phyloP scores from a whole-genome alignment of 2,329 filamentous ascomycete genomes.

The Colletotrichum liriopes region DNA sequence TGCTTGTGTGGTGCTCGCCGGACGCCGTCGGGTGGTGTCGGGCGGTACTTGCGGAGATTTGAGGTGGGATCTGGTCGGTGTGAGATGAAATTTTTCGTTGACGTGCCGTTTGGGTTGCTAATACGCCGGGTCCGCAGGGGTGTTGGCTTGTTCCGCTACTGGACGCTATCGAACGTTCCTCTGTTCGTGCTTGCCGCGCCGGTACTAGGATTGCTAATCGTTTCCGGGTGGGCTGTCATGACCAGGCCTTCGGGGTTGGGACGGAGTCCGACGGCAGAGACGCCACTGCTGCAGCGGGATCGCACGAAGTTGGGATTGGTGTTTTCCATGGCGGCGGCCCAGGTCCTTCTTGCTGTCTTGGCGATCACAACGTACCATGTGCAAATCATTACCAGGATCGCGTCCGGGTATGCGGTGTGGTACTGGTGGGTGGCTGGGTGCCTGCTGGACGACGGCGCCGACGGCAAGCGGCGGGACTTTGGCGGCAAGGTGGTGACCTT shows the following conservation, averaged over 20 bases:
- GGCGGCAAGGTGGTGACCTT: constrained; percentile 69
- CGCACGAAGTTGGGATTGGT: constrained; percentile 52
- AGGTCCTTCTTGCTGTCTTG: constrained; percentile 79
- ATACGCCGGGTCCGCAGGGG: constrained; percentile 72
- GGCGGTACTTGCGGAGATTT: constrained; percentile 37
- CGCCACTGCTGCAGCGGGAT: neutral
- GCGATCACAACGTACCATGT: constrained; percentile 90
- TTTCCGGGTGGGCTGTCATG: constrained; percentile 68
- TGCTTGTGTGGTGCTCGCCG: neutral
- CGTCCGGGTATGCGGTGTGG: constrained; percentile 91
- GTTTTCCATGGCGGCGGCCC: constrained; percentile 77
- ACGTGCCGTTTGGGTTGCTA: constrained; percentile 12
- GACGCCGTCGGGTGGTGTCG: neutral
- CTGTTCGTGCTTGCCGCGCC: constrained; percentile 89
- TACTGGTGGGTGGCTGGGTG: constrained; percentile 82
- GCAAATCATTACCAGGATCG: constrained; percentile 92
- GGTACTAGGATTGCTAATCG: constrained; percentile 78
- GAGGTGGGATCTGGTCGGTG: constrained; percentile 9
- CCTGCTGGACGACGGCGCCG: constrained; percentile 52
- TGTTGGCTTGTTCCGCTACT: constrained; percentile 90
- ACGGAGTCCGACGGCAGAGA: constrained; percentile 28
- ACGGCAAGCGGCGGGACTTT: constrained; percentile 50
- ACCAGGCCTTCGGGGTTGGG: constrained; percentile 43
- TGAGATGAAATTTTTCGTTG: neutral
- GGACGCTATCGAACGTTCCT: constrained; percentile 88